These are phyloP conservation scores for Thelonectria olida DNA, from an alignment of 2,329 filamentous ascomycete genomes.

Conservation along the genomic window DNA sequence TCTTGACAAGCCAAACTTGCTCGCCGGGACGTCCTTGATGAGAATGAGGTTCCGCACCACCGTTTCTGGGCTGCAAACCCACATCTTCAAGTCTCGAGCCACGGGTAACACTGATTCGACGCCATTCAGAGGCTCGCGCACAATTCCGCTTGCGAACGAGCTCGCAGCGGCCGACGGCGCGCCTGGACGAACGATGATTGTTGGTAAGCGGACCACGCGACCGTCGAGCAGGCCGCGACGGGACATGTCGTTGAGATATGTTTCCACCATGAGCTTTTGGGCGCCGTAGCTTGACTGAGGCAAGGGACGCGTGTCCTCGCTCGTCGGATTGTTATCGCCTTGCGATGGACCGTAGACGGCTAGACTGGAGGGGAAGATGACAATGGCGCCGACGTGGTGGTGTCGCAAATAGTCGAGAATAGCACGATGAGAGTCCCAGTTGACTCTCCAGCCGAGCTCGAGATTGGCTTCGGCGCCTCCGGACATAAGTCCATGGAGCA, in stretches of 20 bases:
- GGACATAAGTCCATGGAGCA: conserved; percentile 72
- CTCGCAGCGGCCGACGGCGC: conserved; percentile 67
- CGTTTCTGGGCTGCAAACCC: conserved; percentile 60
- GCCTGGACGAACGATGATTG: conserved; percentile 68
- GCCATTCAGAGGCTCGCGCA: conserved; percentile 62
- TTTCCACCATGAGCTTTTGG: conserved; percentile 69
- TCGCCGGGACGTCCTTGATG: conserved; percentile 50
- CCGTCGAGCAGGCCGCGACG: conserved; percentile 66
- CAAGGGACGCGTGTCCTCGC: conserved; percentile 45
- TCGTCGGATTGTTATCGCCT: neutral
- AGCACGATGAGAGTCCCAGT: conserved; percentile 63
- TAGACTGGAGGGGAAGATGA: conserved; percentile 66
- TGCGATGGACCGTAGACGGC: conserved; percentile 61
- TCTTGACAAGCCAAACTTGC: conserved; percentile 49
- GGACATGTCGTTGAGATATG: conserved; percentile 42
- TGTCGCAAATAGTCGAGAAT: conserved; percentile 61
- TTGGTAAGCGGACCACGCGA: conserved; percentile 65
- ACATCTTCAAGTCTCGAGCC: conserved; percentile 55
- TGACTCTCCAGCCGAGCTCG: conserved; percentile 63
- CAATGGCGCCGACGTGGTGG: conserved; percentile 56
- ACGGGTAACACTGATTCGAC: conserved; percentile 55
- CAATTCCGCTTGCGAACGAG: conserved; percentile 68
- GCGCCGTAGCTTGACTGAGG: conserved; percentile 68
- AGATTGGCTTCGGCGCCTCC: conserved; percentile 67
- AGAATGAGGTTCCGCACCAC: conserved; percentile 58